A percentile compares a stretch with the other conserved stretches of the same genome.
These are phyloP conservation scores for Diplodia intermedia DNA, from an alignment of 2,329 filamentous ascomycete genomes.

Conservation along the genomic window DNA sequence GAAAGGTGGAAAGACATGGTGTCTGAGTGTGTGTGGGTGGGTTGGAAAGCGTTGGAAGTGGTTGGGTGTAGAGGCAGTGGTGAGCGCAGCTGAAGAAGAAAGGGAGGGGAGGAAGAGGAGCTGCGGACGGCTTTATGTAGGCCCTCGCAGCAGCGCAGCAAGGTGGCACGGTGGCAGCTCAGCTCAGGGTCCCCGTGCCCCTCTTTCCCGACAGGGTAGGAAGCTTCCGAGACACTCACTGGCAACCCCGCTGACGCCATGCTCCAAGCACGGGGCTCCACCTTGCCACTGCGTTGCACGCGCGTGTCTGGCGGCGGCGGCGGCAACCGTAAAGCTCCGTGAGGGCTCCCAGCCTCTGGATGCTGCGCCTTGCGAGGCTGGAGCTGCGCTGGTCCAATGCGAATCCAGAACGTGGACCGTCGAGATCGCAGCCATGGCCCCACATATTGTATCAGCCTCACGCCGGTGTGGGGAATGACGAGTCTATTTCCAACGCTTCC, in stretches of 20 bases:
- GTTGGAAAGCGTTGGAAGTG: slow-evolving; percentile 8
- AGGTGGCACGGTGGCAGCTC: slow-evolving; percentile 2
- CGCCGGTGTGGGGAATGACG: slow-evolving; percentile 5
- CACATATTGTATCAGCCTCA: slow-evolving; percentile 26
- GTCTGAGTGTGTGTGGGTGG: slow-evolving; percentile 22
- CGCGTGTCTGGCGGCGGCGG: background rate
- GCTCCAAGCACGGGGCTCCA: slow-evolving; percentile 20
- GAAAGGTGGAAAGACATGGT: slow-evolving; percentile 61
- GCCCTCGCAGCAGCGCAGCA: slow-evolving; percentile 10
- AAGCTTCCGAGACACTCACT: slow-evolving; percentile 2
- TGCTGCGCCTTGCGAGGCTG: slow-evolving; percentile 19
- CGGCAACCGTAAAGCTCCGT: background rate
- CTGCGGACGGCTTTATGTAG: slow-evolving; percentile 7
- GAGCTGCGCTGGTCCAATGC: slow-evolving; percentile 24
- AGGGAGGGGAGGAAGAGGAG: slow-evolving; percentile 4
- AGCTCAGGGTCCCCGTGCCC: slow-evolving; percentile 23
- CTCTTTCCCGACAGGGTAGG: slow-evolving; percentile 19
- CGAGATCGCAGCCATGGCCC: slow-evolving; percentile 12
- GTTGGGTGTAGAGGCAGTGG: background rate
- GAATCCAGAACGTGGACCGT: slow-evolving; percentile 18
- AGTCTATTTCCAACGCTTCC: slow-evolving; percentile 22
- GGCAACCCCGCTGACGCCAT: slow-evolving; percentile 25
- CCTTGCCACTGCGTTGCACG: slow-evolving; percentile 22
- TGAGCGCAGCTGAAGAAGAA: slow-evolving; percentile 17
- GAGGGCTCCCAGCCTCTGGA: slow-evolving; percentile 12